Base-by-base conservation (phyloP, 306 rosid genomes). In the Trifolium fragiferum region DNA sequence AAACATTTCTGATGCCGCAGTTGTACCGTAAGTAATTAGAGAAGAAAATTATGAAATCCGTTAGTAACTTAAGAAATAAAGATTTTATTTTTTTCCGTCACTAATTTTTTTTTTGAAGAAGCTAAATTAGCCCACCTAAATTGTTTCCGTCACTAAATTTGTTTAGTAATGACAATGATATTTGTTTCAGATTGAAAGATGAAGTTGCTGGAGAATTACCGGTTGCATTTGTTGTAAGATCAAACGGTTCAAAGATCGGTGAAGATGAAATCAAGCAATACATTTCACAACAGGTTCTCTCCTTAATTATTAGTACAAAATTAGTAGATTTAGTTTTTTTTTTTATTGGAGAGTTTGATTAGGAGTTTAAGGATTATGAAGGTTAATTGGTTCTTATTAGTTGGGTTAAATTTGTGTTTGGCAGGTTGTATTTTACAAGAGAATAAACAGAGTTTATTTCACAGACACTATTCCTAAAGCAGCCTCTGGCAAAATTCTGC, bases 131-230 rank as follows among this genome's bases (percentile, higher is more conserved):
- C n/a, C n/a, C n/a, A n/a, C n/a, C n/a, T n/a, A n/a, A n/a, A n/a
- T n/a, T n/a, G n/a, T 49, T 49, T 44, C 47, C 15, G 47, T 41
- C 14, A 11, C 11, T 38, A 38, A 38, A 37, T 37, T 37, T 37
- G 10, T 37, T 37, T 38, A 38, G 16, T 70, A 32, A 18, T 40
- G 20, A 37, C 4, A 16, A 1, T 18, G 8, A 43, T 59, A 54
- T 55, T 68, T 72, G 41, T 76, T 50, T 71, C 85, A 90, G 97
- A 13, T 70, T 93, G 97, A 86, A 89, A 69, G 90, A 93, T 80
- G 98, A 93, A 66, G 92, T 46, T 65, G 93, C 96, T 0, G 98
- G 98, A 67, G 98, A 93, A 64, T 55, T 89, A 35, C 98, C 98
- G 5, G 90, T 90, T 62, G 97, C 98, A 10, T 93, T 86, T 86